Evolutionary conservation across 495 filamentous ascomycete genomes (phyloP).

Genomic region (Bryoglossum gracile): DNA sequence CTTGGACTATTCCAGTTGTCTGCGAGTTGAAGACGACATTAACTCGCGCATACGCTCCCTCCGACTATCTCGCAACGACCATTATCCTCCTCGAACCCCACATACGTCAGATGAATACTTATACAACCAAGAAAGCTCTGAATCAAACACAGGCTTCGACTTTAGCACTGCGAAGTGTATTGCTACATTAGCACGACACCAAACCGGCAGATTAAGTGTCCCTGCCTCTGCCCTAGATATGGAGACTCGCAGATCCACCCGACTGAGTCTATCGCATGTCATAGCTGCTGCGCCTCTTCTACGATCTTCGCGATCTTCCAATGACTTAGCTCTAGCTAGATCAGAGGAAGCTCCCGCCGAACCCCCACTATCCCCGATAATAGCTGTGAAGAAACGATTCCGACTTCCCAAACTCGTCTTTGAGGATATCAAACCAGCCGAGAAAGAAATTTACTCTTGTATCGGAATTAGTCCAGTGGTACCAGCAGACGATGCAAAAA

Average conservation of each 20-base stretch:
- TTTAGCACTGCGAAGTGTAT: conserved; percentile 22
- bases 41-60: conserved; percentile 18
- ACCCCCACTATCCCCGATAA: too few species aligned
- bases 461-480: conserved; percentile 9
- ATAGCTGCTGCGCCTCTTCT: too few species aligned
- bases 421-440: conserved; percentile 5
- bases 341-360: not conserved
- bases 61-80: conserved; percentile 11
- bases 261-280: not conserved
- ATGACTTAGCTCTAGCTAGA: not conserved
- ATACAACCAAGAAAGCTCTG: too few species aligned
- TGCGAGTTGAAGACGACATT: conserved; percentile 20
- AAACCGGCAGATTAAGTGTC: not conserved
- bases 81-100: conserved; percentile 10
- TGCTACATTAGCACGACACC: conserved; percentile 3
- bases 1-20: conserved; percentile 17
- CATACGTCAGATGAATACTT: conserved; percentile 8
- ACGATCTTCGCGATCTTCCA: not conserved
- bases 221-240: not conserved
- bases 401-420: conserved; percentile 10
- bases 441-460: conserved; percentile 13
- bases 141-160: too few species aligned
- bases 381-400: conserved; percentile 10
- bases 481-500: conserved; percentile 5
- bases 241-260: not conserved